Evolutionary conservation across 2,329 filamentous ascomycete genomes (phyloP).

Genomic region (Colletotrichum kahawae): DNA sequence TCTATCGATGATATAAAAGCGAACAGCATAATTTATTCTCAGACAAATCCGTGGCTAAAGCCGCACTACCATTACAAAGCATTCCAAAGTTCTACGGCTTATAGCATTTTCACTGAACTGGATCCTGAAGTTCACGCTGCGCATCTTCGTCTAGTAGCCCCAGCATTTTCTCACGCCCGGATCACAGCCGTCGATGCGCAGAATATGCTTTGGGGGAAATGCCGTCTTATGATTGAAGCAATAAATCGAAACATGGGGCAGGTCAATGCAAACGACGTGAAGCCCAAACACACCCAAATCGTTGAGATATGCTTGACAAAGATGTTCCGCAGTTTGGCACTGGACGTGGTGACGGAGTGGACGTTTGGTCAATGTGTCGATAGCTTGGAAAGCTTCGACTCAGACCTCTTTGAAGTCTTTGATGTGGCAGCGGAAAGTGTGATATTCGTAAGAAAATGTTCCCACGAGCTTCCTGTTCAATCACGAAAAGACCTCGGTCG

Average conservation of each 20-base stretch:
- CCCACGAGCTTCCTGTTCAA: not conserved
- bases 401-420: not conserved
- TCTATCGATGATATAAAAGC: not conserved
- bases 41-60: not conserved
- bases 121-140: not conserved
- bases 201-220: not conserved
- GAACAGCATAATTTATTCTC: not conserved
- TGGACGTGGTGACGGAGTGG: not conserved
- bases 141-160: not conserved
- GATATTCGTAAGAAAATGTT: not conserved
- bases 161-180: not conserved
- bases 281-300: not conserved
- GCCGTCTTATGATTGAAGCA: not conserved
- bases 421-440: not conserved
- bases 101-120: slow-evolving; percentile 8
- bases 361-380: slow-evolving; percentile 1
- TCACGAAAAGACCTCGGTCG: not conserved
- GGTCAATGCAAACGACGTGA: not conserved
- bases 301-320: not conserved
- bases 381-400: not conserved
- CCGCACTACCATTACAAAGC: slow-evolving; percentile 1
- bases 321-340: not conserved
- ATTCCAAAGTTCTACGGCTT: not conserved
- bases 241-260: not conserved
- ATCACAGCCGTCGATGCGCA: not conserved